phyloP scores from a whole-genome alignment of 768 basidiomycete genomes.

The Tricholoma hemisulphureum region DNA sequence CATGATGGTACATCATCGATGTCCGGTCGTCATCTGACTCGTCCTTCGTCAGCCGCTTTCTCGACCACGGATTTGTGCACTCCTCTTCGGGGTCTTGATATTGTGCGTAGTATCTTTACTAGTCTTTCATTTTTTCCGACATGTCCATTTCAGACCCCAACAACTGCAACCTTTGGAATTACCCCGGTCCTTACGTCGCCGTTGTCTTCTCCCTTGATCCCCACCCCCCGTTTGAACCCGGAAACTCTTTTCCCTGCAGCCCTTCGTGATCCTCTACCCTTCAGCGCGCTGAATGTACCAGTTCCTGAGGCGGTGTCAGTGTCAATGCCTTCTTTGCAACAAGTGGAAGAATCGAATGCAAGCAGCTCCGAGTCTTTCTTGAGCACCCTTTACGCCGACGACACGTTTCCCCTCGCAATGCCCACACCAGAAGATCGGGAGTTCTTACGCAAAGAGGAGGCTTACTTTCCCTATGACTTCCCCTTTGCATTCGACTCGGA shows the following conservation, averaged over 20 bases:
- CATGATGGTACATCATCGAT: slow-evolving; percentile 7
- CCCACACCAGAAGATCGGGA: not conserved
- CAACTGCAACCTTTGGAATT: slow-evolving; percentile 18
- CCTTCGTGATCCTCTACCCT: slow-evolving; percentile 8
- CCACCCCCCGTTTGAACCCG: not conserved
- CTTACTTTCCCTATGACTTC: not conserved
- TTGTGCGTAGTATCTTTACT: slow-evolving; percentile 23
- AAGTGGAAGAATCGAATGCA: not conserved
- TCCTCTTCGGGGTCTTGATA: slow-evolving; percentile 24
- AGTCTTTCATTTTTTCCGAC: not conserved
- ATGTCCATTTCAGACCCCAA: slow-evolving; percentile 24
- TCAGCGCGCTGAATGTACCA: slow-evolving; percentile 7
- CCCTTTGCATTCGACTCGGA: not conserved
- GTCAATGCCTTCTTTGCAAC: not conserved
- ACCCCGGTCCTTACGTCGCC: slow-evolving; percentile 4
- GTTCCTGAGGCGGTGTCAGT: not conserved
- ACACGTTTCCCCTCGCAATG: slow-evolving; percentile 3
- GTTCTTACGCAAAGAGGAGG: not conserved
- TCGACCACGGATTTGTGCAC: slow-evolving; percentile 19
- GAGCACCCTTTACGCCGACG: slow-evolving; percentile 10
- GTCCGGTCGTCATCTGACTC: slow-evolving; percentile 13
- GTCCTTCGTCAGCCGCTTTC: slow-evolving; percentile 21
- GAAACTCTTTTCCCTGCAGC: slow-evolving; percentile 3
- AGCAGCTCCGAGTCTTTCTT: slow-evolving; percentile 7
- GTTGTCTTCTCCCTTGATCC: not conserved